These are phyloP conservation scores for slime mould (Dictyostelium discoideum) DNA, from an alignment of 78 protist species.

Conservation along the genomic window DNA sequence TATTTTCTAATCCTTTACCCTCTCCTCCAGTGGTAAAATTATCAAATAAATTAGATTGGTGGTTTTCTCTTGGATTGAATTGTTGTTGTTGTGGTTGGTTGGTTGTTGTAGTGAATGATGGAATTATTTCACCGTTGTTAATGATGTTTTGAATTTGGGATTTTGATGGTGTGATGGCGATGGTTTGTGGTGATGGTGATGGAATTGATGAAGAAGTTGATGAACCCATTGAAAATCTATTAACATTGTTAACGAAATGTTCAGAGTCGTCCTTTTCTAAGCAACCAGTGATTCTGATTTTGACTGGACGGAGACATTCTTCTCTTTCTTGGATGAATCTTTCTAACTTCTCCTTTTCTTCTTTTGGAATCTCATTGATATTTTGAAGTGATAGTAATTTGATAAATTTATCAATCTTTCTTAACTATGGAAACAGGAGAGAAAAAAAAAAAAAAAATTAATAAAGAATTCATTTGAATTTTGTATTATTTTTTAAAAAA, in stretches of 20 bases:
- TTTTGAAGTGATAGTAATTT: conserved; percentile 76
- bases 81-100: not conserved
- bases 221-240: not conserved
- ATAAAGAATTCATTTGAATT: not conserved
- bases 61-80: not conserved
- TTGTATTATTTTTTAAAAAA: not conserved
- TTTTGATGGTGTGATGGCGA: not conserved
- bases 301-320: conserved; percentile 86
- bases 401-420: conserved; percentile 82
- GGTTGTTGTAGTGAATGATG: conserved; percentile 11
- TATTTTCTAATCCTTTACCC: conserved; percentile 55
- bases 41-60: not conserved
- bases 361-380: conserved; percentile 63
- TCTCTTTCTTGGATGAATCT: conserved; percentile 66
- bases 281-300: conserved; percentile 83
- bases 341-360: conserved; percentile 78
- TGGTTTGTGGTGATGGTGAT: not conserved
- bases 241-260: not conserved
- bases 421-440: not conserved
- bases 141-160: conserved; percentile 57
- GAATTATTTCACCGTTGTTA: not conserved
- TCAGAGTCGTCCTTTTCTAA: conserved; percentile 63
- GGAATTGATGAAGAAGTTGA: not conserved
- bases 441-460: not conserved
- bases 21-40: conserved; percentile 25